Evolutionary conservation across 2,329 filamentous ascomycete species (phyloP).

Genomic region (Talaromyces amestolkiae): DNA sequence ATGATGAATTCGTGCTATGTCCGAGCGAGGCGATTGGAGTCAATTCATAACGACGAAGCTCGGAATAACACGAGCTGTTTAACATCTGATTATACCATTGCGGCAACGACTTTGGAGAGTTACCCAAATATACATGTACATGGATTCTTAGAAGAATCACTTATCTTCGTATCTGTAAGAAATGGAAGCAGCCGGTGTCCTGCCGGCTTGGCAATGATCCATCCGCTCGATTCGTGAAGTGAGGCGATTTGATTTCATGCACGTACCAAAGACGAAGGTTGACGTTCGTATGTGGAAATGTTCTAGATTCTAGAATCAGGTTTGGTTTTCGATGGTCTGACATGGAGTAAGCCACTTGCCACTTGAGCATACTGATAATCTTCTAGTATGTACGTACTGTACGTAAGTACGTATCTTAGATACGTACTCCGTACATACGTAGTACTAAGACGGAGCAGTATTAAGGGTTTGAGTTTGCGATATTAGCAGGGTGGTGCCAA

Average conservation of each 20-base stretch:
- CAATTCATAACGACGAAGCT: background rate
- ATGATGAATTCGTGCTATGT: background rate
- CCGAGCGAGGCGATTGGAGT: background rate
- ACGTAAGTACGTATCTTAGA: background rate
- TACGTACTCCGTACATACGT: background rate
- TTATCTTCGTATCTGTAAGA: background rate
- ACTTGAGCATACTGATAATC: background rate
- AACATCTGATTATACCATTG: background rate
- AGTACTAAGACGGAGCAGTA: background rate
- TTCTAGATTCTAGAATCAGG: conserved; percentile 3
- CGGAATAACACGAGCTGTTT: background rate
- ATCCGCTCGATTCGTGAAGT: background rate
- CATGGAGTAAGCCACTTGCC: background rate
- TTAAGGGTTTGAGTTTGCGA: background rate
- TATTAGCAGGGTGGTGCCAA: background rate
- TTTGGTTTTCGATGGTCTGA: background rate
- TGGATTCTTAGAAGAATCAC: background rate
- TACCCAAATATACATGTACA: background rate
- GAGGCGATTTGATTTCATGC: background rate
- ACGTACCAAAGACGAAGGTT: background rate
- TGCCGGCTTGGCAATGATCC: conserved; percentile 3
- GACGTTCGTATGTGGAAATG: conserved; percentile 1
- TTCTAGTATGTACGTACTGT: background rate
- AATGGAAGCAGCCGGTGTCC: background rate
- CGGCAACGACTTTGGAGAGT: background rate